Percentiles rank a stretch among this genome's conserved stretches.
These are phyloP conservation scores for Isoetes taiwanensis DNA, from an alignment of 75 land plant genomes.

Conservation along the genomic window DNA sequence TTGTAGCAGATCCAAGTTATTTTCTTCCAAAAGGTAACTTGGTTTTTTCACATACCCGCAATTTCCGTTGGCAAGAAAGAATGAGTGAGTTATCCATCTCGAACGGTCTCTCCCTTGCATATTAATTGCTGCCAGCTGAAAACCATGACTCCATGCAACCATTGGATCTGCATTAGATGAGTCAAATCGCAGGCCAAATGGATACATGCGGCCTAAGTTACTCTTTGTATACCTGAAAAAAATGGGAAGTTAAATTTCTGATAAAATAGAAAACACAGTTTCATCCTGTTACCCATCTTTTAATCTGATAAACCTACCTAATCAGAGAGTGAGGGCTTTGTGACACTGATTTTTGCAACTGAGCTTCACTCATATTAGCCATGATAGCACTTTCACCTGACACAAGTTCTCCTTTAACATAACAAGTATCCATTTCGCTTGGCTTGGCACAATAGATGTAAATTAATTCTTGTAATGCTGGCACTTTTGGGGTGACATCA, in stretches of 20 bases:
- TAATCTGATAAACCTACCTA: conserved; percentile 18
- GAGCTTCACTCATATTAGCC: conserved; percentile 34
- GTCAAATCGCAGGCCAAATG: conserved; percentile 30
- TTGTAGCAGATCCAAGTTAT: not conserved
- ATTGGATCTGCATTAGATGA: conserved; percentile 31
- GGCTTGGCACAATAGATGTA: conserved; percentile 29
- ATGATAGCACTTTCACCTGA: conserved; percentile 21
- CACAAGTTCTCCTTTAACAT: conserved; percentile 18
- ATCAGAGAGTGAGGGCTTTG: conserved; percentile 15
- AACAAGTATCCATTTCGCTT: conserved; percentile 19
- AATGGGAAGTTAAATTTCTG: too few species aligned
- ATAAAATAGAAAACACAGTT: not conserved
- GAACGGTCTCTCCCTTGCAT: conserved; percentile 23
- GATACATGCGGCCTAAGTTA: conserved; percentile 26
- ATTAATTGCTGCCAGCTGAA: conserved; percentile 26
- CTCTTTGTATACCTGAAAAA: conserved; percentile 21
- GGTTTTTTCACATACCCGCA: conserved; percentile 26
- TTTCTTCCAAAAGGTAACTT: conserved; percentile 9
- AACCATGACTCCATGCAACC: conserved; percentile 33
- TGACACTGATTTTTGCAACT: conserved; percentile 12
- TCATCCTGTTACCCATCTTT: too few species aligned
- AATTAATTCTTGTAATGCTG: conserved; percentile 13
- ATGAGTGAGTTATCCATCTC: conserved; percentile 15
- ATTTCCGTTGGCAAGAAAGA: conserved; percentile 20
- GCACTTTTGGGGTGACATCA: not conserved